phyloP scores from a whole-genome alignment of 192 early-diverging fungal species.

The Pilaira anomala region DNA sequence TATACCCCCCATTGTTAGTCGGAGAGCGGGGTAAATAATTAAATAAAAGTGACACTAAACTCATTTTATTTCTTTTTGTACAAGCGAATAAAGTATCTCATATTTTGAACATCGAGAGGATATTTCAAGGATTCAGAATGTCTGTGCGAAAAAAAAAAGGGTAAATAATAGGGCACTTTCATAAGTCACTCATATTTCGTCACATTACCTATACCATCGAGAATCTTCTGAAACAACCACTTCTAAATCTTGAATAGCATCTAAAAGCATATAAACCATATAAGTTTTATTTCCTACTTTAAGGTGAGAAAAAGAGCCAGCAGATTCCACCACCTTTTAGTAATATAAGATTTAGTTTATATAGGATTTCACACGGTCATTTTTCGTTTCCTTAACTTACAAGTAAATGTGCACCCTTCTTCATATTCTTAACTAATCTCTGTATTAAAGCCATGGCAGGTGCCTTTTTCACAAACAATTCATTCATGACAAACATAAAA shows the following conservation, averaged over 20 bases:
- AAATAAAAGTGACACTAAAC: neutral
- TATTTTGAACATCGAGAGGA: conserved; percentile 80
- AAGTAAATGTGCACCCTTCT: conserved; percentile 64
- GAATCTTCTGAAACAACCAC: conserved; percentile 66
- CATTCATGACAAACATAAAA: conserved; percentile 91
- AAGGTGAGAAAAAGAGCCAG: conserved; percentile 88
- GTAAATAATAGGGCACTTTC: no score
- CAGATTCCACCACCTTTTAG: conserved; percentile 75
- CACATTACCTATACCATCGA: conserved; percentile 65
- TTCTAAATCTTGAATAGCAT: conserved; percentile 69
- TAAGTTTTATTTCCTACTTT: conserved; percentile 72
- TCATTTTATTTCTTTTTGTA: conserved; percentile 70
- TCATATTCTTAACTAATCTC: conserved; percentile 60
- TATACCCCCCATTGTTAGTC: neutral
- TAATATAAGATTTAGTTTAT: neutral
- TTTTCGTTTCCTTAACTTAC: conserved; percentile 38
- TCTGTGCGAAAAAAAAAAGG: conserved; percentile 4
- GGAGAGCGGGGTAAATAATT: neutral
- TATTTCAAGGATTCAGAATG: conserved; percentile 63
- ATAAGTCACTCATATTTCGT: no score
- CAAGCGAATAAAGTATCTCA: conserved; percentile 87
- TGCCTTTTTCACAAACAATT: conserved; percentile 77
- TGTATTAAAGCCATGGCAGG: conserved; percentile 76
- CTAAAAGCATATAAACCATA: conserved; percentile 89
- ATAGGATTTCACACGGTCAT: neutral